Base-by-base conservation (phyloP, 2,329 filamentous ascomycete species). In the Tolypocladium tropicale region DNA sequence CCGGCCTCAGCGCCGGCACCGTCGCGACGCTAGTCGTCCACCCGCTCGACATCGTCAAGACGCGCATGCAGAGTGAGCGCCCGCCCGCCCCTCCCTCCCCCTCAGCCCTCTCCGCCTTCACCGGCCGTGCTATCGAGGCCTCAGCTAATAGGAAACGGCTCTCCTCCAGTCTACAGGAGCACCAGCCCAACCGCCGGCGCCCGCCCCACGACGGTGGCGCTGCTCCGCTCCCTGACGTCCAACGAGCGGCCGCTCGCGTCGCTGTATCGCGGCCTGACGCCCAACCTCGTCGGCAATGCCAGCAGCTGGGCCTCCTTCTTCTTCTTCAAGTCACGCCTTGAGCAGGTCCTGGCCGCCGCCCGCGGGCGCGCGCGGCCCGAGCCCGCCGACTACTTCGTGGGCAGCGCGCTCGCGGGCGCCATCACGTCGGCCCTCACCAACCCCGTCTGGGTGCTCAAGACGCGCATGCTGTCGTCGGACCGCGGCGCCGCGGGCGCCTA, bases 381-480 rank as follows among this genome's bases (percentile, higher is more conserved):
- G 3, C 81, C 83, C 6, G 76, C 77, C 30, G 90, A 96, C 71
- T 96, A 92, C 74, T 93, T 96, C 68, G 65, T 87, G 51, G 84
- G 91, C 4, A 92, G 89, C 36, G 88, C 76, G n/a, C 66, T 79
- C 32, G 76, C 80, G 61, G 92, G 93, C 33, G 77, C 87, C 21
- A 71, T 89, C 43, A 95, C 91, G 2, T 88, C 92, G 48, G 74
- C 89, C 33, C 78, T 93, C 61, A 97, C 94, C 33, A 97, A 97
- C 69, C 94, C 94, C 2, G 86, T 99, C 64, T 99, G 94, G 94
- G 94, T 99, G 3, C 84, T 99, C 70, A 97, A 97, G 77, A 97
- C 93, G 10, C 88, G 94, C 60, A 97, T 99, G 91, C 78, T 97
- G 28, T 90, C 91, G 33, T 92, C 89, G 4, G 89, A 94, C 62